These are phyloP conservation scores for Dryas drummondii DNA, from an alignment of 306 rosid species.

Conservation along the genomic window DNA sequence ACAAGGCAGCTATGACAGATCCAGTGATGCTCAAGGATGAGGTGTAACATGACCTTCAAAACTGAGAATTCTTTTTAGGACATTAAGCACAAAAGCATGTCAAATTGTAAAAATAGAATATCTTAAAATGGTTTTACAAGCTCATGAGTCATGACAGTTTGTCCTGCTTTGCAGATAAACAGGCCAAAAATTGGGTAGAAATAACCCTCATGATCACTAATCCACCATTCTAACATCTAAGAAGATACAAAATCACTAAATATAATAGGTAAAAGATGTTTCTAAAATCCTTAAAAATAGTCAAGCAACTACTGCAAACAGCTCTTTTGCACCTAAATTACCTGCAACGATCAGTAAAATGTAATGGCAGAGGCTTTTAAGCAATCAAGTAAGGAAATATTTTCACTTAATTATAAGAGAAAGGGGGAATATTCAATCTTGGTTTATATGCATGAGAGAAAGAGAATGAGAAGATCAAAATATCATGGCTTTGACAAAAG, in stretches of 20 bases:
- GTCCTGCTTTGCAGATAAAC: no score
- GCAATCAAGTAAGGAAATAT: background rate
- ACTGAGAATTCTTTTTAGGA: no score
- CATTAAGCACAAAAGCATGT: no score
- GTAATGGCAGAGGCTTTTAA: background rate
- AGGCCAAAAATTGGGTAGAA: no score
- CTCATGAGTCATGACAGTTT: no score
- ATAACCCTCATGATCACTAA: no score
- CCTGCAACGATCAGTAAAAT: constrained; percentile 20
- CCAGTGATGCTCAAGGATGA: no score
- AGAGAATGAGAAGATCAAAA: background rate
- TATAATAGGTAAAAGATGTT: background rate
- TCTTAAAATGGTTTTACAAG: no score
- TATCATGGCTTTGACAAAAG: background rate
- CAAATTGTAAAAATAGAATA: no score
- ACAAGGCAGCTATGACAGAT: no score
- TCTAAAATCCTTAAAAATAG: background rate
- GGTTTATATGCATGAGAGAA: background rate
- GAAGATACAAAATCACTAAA: background rate
- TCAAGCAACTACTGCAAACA: background rate
- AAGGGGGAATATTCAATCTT: background rate
- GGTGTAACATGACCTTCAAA: no score
- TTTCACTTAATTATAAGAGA: background rate
- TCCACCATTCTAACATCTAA: background rate
- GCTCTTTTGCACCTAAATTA: background rate